Percentiles rank a stretch among this genome's conserved stretches.
Conservation (phyloP, 306 rosid genomes). For the Prunus salicina region DNA sequence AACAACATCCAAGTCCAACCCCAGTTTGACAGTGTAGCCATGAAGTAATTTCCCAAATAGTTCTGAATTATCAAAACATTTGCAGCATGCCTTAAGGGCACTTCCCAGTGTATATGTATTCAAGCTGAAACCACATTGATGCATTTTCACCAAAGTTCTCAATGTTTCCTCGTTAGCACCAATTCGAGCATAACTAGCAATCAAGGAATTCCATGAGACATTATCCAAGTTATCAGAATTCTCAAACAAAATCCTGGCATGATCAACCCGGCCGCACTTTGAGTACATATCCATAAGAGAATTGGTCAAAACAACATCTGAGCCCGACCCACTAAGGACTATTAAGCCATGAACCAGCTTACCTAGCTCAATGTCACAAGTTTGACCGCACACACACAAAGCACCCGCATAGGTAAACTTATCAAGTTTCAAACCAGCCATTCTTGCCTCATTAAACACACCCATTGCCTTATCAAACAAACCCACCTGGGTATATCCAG, state of each 20-base stretch:
- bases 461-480: slow-evolving; percentile 19
- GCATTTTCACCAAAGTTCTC: slow-evolving; percentile 40
- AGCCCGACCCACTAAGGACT: slow-evolving; percentile 30
- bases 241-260: slow-evolving; percentile 47
- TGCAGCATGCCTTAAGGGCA: slow-evolving; percentile 47
- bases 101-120: slow-evolving; percentile 54
- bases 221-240: slow-evolving; percentile 35
- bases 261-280: slow-evolving; percentile 33
- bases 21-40: slow-evolving; percentile 34
- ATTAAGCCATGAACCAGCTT: slow-evolving; percentile 44
- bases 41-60: slow-evolving; percentile 43
- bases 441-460: slow-evolving; percentile 38
- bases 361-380: slow-evolving; percentile 30
- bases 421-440: slow-evolving; percentile 26
- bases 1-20: slow-evolving; percentile 44
- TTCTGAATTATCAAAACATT: slow-evolving; percentile 10
- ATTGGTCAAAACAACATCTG: slow-evolving; percentile 31
- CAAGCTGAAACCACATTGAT: slow-evolving; percentile 33
- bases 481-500: slow-evolving; percentile 29
- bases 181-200: slow-evolving; percentile 45
- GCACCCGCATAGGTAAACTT: slow-evolving; percentile 45
- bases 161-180: slow-evolving; percentile 31
- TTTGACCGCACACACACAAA: slow-evolving; percentile 32
- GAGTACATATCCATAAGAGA: slow-evolving; percentile 60
- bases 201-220: slow-evolving; percentile 58